A percentile compares a stretch with the other conserved stretches of the same genome.
phyloP scores from a whole-genome alignment of 2,329 filamentous ascomycete genomes.

The Thermomyces lanuginosus region DNA sequence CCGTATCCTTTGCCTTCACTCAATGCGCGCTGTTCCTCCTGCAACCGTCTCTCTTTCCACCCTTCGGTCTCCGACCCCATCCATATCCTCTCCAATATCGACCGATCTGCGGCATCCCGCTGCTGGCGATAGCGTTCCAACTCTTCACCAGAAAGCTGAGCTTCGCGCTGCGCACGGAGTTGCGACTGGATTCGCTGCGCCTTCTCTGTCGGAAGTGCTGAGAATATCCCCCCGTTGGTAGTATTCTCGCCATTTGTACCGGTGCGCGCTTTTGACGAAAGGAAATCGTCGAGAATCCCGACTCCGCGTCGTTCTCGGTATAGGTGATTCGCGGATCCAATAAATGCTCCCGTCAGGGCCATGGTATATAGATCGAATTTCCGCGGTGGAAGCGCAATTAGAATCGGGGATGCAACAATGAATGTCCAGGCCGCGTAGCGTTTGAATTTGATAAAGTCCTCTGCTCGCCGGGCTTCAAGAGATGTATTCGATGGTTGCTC shows the following conservation, averaged over 20 bases:
- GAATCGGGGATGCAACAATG: slow-evolving; percentile 16
- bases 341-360: slow-evolving; percentile 19
- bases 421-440: slow-evolving; percentile 24
- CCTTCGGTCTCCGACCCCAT: slow-evolving; percentile 27
- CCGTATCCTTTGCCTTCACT: slow-evolving; percentile 29
- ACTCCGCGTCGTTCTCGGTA: slow-evolving; percentile 22
- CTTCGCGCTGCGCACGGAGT: slow-evolving; percentile 15
- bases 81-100: slow-evolving; percentile 18
- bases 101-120: slow-evolving; percentile 15
- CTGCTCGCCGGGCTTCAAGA: slow-evolving; percentile 11
- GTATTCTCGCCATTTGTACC: too few relatives aligned
- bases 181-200: slow-evolving; percentile 18
- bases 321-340: slow-evolving; percentile 17
- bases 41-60: slow-evolving; percentile 27
- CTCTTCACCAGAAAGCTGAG: slow-evolving; percentile 16
- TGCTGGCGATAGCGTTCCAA: slow-evolving; percentile 19
- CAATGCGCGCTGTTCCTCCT: slow-evolving; percentile 28
- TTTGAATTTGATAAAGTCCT: slow-evolving; percentile 26
- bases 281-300: slow-evolving; percentile 19
- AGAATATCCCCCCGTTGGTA: too few relatives aligned
- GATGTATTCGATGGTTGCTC: too few relatives aligned
- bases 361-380: slow-evolving; percentile 22
- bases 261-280: too few relatives aligned
- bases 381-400: slow-evolving; percentile 18
- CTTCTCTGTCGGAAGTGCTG: slow-evolving; percentile 17